These are phyloP conservation scores for Meyerozyma athensensis DNA, from an alignment of 1,139 yeast species.

Conservation along the genomic window DNA sequence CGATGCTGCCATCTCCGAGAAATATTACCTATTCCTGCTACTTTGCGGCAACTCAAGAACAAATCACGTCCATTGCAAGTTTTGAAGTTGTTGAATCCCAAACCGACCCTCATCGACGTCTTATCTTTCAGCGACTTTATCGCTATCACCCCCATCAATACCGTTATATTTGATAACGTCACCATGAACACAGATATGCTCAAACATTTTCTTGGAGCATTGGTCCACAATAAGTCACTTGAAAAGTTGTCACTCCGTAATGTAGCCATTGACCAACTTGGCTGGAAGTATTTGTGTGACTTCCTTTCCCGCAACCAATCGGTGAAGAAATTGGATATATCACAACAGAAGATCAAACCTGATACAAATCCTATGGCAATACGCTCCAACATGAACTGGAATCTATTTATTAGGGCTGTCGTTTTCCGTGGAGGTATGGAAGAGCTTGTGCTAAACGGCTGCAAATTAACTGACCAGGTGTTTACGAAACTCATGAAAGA, in stretches of 20 bases:
- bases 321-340: constrained; percentile 68
- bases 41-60: constrained; percentile 75
- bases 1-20: constrained; percentile 92
- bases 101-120: constrained; percentile 86
- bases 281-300: constrained; percentile 75
- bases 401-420: constrained; percentile 56
- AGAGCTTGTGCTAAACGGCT: constrained; percentile 79
- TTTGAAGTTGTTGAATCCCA: constrained; percentile 77
- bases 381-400: constrained; percentile 76
- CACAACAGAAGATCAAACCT: constrained; percentile 62
- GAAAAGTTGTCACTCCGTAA: constrained; percentile 76
- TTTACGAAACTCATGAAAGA: constrained; percentile 48
- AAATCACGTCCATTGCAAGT: constrained; percentile 72
- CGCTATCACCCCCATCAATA: constrained; percentile 75
- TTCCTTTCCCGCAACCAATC: constrained; percentile 57
- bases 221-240: constrained; percentile 51
- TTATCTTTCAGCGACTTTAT: constrained; percentile 85
- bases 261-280: constrained; percentile 63
- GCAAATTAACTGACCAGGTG: constrained; percentile 51
- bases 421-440: constrained; percentile 66
- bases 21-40: constrained; percentile 89
- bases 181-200: constrained; percentile 78
- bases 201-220: constrained; percentile 58
- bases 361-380: constrained; percentile 42
- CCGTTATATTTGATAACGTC: constrained; percentile 79